Evolutionary conservation across 2,329 filamentous ascomycete species (phyloP), one percentile per base, ranked within the genome.

Genomic region (Botrytis deweyae): DNA sequence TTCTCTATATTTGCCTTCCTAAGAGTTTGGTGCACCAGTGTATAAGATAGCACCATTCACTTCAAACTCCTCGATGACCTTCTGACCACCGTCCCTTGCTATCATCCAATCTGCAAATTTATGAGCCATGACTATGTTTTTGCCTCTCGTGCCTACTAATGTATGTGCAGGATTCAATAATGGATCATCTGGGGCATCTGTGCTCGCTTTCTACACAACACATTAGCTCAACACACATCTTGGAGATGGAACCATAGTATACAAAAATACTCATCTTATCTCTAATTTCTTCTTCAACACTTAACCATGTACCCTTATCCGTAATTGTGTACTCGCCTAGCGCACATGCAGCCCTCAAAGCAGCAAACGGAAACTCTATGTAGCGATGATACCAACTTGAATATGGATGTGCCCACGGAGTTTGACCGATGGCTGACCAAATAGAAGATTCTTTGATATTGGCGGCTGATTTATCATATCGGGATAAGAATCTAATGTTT

Each of bases 311-410:
- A 1, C 85, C 85, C 4, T 82, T 79, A 72, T 87, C 85, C 0
- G 84, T 86, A 67, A 87, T 79, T 0, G 84, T 86, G 75, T 87
- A 86, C 74, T 86, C 84, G 0, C 83, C 77, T 3, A 86, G 78
- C 1, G 80, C 73, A 52, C 82, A 83, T 0, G 85, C 84, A 0
- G 83, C 83, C 0, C 78, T 82, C 4, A 87, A 78, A 5, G 85
- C 85, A 74, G 86, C 83, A 36, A 85, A 82, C 0, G 85, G 85
- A 73, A 84, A 87, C 0, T 82, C 82, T 9, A 84, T 82, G 76
- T 82, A 86, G 67, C 85, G 81, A 75, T 86, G 85, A 69, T 86
- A 86, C 85, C 84, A 86, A 1, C 80, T 83, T 0, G 84, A 84
- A 76, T 83, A 83, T 6, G 81, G 79, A 1, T 82, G 82, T 0